These are phyloP conservation scores for Biscutella auriculata DNA, from an alignment of 441 rosid genomes.

Conservation along the genomic window DNA sequence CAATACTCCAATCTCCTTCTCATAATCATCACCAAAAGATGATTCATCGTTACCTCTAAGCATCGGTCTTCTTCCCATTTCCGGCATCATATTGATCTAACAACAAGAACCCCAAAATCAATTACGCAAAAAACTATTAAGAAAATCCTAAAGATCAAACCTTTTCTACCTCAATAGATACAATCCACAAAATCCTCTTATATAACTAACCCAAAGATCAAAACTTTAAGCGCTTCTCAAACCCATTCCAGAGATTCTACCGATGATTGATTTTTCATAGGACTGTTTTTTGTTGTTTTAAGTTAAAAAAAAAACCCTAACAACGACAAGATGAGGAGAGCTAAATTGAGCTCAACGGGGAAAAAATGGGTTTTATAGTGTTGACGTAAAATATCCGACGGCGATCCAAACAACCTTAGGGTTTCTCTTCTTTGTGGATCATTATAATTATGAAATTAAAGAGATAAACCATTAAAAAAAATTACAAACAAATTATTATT, in stretches of 20 bases:
- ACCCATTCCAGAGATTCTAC: slow-evolving; percentile 12
- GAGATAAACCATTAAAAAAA: too few species aligned
- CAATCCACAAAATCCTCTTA: neutral
- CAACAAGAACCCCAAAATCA: too few species aligned
- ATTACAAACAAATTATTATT: too few species aligned
- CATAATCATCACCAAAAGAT: slow-evolving; percentile 60
- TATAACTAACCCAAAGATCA: slow-evolving; percentile 13
- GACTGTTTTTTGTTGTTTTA: neutral
- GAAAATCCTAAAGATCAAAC: neutral
- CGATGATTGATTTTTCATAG: neutral
- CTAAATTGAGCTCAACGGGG: too few species aligned
- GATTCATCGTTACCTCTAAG: slow-evolving; percentile 53
- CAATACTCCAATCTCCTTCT: slow-evolving; percentile 59
- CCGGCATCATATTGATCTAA: slow-evolving; percentile 34
- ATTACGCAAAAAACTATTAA: too few species aligned
- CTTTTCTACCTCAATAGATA: neutral
- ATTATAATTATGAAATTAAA: too few species aligned
- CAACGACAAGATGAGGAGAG: slow-evolving; percentile 2
- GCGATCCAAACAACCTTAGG: slow-evolving; percentile 87
- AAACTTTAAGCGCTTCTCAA: slow-evolving; percentile 22
- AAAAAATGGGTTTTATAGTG: slow-evolving; percentile 7
- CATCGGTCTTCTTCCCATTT: slow-evolving; percentile 63
- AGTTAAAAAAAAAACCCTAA: neutral
- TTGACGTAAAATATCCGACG: slow-evolving; percentile 56
- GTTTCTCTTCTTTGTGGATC: slow-evolving; percentile 31